Percentiles rank a stretch among this genome's conserved stretches.
phyloP scores from a whole-genome alignment of 441 rosid species.

The Rhodomyrtus psidioides region DNA sequence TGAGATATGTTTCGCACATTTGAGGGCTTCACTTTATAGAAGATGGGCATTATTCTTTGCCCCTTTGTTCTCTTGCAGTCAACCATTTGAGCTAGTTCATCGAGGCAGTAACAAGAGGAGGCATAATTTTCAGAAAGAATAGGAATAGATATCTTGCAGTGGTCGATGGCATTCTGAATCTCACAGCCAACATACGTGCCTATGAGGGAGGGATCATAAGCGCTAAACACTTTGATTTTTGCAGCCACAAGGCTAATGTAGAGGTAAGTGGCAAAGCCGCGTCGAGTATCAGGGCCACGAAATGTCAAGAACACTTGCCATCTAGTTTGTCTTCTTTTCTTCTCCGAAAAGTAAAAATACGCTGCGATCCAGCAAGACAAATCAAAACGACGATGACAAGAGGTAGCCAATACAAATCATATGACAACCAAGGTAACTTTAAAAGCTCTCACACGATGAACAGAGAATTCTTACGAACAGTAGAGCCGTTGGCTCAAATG shows the following conservation, averaged over 20 bases:
- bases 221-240: neutral
- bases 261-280: neutral
- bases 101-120: rapidly evolving
- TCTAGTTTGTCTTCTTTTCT: neutral
- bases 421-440: neutral
- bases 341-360: neutral
- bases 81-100: neutral
- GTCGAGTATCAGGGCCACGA: neutral
- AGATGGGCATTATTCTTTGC: neutral
- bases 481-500: too few species aligned
- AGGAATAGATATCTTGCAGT: neutral
- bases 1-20: neutral
- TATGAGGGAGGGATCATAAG: neutral
- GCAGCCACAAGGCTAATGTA: neutral
- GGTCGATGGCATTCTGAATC: rapidly evolving
- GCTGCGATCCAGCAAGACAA: neutral
- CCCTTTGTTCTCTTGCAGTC: rapidly evolving
- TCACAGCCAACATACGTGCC: neutral
- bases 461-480: neutral
- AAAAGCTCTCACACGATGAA: neutral
- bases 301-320: neutral
- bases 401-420: neutral
- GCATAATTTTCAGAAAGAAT: neutral
- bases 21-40: neutral
- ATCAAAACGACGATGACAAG: neutral